A percentile compares a stretch with the other conserved stretches of the same genome.
These are phyloP conservation scores for Aspergillus sclerotialis DNA, from an alignment of 2,329 filamentous ascomycete genomes.

Conservation along the genomic window DNA sequence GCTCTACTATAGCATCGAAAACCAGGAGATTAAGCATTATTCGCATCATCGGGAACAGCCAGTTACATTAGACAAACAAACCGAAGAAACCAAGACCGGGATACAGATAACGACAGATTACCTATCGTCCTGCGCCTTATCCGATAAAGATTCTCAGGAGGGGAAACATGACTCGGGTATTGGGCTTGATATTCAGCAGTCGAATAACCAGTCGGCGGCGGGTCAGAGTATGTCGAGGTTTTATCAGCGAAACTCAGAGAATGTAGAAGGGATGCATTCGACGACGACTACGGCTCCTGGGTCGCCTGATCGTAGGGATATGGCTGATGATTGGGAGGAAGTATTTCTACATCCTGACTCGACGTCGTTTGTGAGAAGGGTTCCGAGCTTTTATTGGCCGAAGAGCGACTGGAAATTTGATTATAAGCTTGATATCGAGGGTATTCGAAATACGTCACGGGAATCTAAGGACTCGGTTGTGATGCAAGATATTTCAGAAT, in stretches of 20 bases:
- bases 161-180: constrained; percentile 17
- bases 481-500: too few species aligned
- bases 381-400: constrained; percentile 9
- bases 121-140: constrained; percentile 1
- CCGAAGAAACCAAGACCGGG: not conserved
- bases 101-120: constrained; percentile 6
- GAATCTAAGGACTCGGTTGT: too few species aligned
- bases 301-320: not conserved
- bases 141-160: constrained; percentile 4
- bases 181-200: constrained; percentile 12
- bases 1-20: constrained; percentile 24
- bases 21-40: constrained; percentile 8
- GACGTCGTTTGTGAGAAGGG: constrained; percentile 1
- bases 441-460: not conserved
- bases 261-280: not conserved
- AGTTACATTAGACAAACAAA: not conserved
- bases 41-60: not conserved
- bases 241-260: constrained; percentile 6
- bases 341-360: constrained; percentile 12
- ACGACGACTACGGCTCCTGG: not conserved
- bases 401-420: not conserved
- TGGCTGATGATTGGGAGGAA: constrained; percentile 2
- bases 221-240: constrained; percentile 7
- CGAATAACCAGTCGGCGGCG: constrained; percentile 7
- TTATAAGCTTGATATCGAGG: not conserved